Base-by-base conservation (phyloP, 805 yeast species). In the Pichia exigua region DNA sequence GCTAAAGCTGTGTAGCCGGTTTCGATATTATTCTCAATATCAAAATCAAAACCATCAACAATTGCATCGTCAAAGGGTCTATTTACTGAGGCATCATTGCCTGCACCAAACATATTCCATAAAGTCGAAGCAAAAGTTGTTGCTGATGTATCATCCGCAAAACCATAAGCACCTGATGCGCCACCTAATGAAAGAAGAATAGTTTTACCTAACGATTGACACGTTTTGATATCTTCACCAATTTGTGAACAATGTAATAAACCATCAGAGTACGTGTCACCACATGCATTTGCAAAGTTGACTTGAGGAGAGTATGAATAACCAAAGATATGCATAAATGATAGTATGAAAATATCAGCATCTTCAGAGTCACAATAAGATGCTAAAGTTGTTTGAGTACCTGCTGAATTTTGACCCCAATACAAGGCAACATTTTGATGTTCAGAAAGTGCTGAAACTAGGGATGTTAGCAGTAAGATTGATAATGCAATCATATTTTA, bases 321-420 rank as follows among this genome's bases (percentile, higher is more conserved):
- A 55, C 89, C 84, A 67, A 85, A 90, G 13, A 71, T 66, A 50
- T 76, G 68, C 61, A 90, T 66, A 69, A 91, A 91, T 1, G 97
- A 78, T 35, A 90, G 62, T 13, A 90, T 62, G 51, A 85, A 73
- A 49, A 87, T 81, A 59, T 87, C 95, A 26, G 87, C 89, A 46
- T 80, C 75, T 50, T 79, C 78, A 47, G 81, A 73, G 53, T 73
- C 71, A 74, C 97, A 89, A 72, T 87, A 87, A 46, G 73, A 67
- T 2, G 74, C 67, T 7, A 81, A 67, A 4, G 67, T 61, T 38
- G 71, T 62, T 59, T 79, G 82, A 38, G 53, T 72, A 9, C 87
- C 87, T n/a, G 78, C 82, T 17, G 92, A 81, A 60, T 79, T 78
- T 68, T 89, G 96, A 49, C 97, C 96, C 96, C 96, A 89, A 69